phyloP scores from a whole-genome alignment of 2,329 filamentous ascomycete species.

The Cladosporium halotolerans region DNA sequence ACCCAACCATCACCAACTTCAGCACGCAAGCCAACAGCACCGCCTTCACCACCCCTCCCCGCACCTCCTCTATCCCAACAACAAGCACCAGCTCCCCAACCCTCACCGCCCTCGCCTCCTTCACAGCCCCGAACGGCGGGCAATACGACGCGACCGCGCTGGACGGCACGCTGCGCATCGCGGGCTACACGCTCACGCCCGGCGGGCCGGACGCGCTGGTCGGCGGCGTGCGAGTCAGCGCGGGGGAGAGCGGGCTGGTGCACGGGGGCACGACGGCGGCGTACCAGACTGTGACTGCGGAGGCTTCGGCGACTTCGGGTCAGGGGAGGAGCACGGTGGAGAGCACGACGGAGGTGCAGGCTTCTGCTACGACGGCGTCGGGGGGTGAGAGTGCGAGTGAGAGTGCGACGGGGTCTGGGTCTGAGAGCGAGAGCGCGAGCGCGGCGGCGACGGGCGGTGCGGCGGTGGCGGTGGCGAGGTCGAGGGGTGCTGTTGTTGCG shows the following conservation, averaged over 20 bases:
- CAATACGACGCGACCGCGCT: conserved; percentile 3
- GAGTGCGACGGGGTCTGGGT: background rate
- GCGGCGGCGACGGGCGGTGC: conserved; percentile 1
- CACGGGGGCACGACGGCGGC: background rate
- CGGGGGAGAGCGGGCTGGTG: background rate
- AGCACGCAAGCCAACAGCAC: conserved; percentile 1
- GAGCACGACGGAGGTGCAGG: conserved; percentile 1
- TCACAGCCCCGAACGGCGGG: conserved; percentile 11
- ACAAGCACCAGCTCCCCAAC: background rate
- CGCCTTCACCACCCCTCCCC: background rate
- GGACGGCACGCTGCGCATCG: conserved; percentile 1
- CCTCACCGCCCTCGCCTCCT: conserved; percentile 6
- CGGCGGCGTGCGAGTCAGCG: conserved; percentile 5
- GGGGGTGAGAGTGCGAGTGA: conserved; percentile 1
- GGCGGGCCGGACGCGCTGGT: conserved; percentile 7
- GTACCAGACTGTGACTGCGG: background rate
- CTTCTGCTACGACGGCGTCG: background rate
- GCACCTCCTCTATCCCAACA: background rate
- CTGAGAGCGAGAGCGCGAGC: background rate
- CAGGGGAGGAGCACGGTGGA: background rate
- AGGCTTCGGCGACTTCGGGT: background rate
- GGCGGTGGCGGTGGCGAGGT: background rate
- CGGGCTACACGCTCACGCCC: conserved; percentile 1
- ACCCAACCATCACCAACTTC: conserved; percentile 6
- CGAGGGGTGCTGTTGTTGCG: conserved; percentile 1